Base-by-base conservation (phyloP, 2,329 filamentous ascomycete genomes). In the Arthrocladium fulminans region DNA sequence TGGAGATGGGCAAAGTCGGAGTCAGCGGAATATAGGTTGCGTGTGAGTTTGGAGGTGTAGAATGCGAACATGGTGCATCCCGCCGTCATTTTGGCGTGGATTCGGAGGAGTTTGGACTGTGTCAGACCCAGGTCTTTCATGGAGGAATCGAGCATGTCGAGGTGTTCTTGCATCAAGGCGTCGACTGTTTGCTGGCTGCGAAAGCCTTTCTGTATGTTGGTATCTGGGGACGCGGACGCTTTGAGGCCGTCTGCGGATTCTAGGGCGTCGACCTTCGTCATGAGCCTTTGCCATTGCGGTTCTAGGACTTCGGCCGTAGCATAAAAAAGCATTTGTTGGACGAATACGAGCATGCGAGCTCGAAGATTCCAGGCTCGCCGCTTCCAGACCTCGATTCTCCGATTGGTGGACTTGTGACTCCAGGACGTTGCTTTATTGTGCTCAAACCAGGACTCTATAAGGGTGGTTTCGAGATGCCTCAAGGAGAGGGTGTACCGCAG, bases 71-170 rank as follows among this genome's bases (percentile, higher is more conserved):
- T 83, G 52, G 84, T 89, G 72, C 92, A 97, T 32, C 90, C 95
- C 57, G 88, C 86, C 81, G 95, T 92, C 42, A 98, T 79, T 65
- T 97, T 97, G 50, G 89, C 92, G 70, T 97, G 90, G 62, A 98
- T 94, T 68, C 88, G 84, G 4, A 98, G 71, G 5, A 98, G 75
- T 70, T 95, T 96, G 63, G 87, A 88, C 65, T 98, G 96, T 17
- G 92, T 98, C 55, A 98, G 75, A 88, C 97, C 97, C 72, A 92
- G 97, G 69, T 97, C 92, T 69, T 97, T 98, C 60, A 98, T 73
- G 65, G 92, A 98, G 3, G 92, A 97, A 60, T 96, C 92, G 41
- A 98, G 71, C 65, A 98, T 98, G 67, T 97, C 92, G 51, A 98
- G 89, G 68, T 98, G 92, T 62, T 97, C 89, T 69, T 97, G 88